Conservation (phyloP, 257 asterid species). For the Datura wrightii region DNA sequence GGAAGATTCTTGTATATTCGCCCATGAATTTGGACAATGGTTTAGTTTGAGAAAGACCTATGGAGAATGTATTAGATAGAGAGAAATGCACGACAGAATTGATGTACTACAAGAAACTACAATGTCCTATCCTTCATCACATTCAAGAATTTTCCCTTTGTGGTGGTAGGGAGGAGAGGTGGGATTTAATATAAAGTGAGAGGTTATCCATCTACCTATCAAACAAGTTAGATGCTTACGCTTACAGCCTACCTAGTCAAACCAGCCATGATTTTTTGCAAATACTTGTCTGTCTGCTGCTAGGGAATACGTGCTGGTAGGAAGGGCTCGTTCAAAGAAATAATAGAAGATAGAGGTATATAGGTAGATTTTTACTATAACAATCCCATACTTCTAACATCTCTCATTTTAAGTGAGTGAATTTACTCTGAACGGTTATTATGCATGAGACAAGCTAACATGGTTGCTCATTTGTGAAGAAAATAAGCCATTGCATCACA, state of each 20-base stretch:
- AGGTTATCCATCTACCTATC: not conserved
- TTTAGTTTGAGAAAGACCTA: not conserved
- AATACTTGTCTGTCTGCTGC: not conserved
- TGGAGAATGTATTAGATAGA: not conserved
- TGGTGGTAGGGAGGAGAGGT: not conserved
- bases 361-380: not conserved
- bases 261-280: not conserved
- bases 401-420: not conserved
- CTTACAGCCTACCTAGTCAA: not conserved
- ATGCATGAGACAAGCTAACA: not conserved
- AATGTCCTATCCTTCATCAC: not conserved
- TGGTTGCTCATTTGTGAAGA: constrained; percentile 19
- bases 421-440: not conserved
- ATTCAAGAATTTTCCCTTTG: not conserved
- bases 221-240: not conserved
- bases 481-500: not conserved
- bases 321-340: not conserved
- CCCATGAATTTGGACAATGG: not conserved
- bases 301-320: not conserved
- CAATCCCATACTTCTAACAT: not conserved
- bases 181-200: not conserved
- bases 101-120: constrained; percentile 8
- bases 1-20: not conserved
- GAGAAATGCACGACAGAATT: not conserved
- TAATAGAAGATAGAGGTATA: not conserved